Evolutionary conservation across 1,284 basidiomycete genomes (phyloP), one percentile per base, ranked within the genome.

Genomic region (Takashimella tepidaria): DNA sequence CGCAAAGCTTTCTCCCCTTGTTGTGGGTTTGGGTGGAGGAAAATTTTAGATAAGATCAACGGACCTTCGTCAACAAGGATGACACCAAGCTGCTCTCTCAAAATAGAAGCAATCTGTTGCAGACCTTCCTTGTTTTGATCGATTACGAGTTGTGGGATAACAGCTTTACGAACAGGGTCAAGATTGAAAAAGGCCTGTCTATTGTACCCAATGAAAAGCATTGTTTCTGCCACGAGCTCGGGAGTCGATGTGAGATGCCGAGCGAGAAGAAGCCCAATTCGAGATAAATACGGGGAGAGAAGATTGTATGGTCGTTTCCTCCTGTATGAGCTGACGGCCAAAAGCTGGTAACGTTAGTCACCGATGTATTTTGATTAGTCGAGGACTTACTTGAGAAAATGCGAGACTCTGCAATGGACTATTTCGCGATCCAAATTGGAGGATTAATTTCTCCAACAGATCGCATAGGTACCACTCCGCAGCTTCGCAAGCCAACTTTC

Each of bases 61-160:
- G 83, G 79, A 0, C 81, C 79, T 54, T 84, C 76, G 23, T 84
- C 79, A 25, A 89, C 59, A 50, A 92, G 80, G 27, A 92, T 72
- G 2, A 77, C 64, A 0, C 83, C 82, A 3, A 83, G 79, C 67
- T 25, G 81, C 72, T 54, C 74, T 62, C 57, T 80, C 73, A 59
- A 83, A 66, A 53, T 82, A 70, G 75, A 77, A 1, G 80, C 68
- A 23, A 84, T 68, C 3, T 69, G 69, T 6, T 77, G 68, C 13
- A 85, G 74, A 0, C 75, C 74, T 12, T 64, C 60, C 12, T 59
- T 53, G 47, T 91, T 83, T 55, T 82, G 80, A 31, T 78, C 78
- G 4, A 83, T 82, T 59, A 91, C 87, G 27, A 92, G 70, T 20
- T 79, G 76, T 0, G 92, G 91, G 1, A 92, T 77, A 1, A 84